These are phyloP conservation scores for Populus alba DNA, from an alignment of 345 rosid species.

Conservation along the genomic window DNA sequence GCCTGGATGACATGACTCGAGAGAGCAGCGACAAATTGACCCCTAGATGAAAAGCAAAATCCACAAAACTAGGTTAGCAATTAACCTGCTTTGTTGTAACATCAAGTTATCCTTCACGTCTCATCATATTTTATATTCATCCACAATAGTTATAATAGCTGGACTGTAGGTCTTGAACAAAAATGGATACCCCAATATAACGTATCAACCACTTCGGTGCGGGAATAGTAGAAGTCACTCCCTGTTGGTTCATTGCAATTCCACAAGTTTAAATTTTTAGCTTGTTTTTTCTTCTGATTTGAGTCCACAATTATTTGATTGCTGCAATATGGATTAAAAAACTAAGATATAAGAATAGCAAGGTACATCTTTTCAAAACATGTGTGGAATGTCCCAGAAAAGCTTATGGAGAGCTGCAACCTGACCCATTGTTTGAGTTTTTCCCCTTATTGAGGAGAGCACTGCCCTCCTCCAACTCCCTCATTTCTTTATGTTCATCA, in stretches of 20 bases:
- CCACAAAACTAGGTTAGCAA: not conserved
- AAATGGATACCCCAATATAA: not conserved
- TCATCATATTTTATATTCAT: not conserved
- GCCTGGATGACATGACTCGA: slow-evolving; percentile 95
- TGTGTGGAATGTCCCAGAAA: not conserved
- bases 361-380: not conserved
- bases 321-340: not conserved
- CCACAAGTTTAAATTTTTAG: not conserved
- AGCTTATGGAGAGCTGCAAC: not conserved
- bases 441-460: not conserved
- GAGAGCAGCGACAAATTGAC: slow-evolving; percentile 90
- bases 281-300: not conserved
- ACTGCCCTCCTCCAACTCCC: not conserved
- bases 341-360: not conserved
- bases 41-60: slow-evolving; percentile 39
- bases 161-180: not conserved
- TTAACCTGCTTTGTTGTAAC: not conserved
- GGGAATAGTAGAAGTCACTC: not conserved
- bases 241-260: not conserved
- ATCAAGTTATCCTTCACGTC: not conserved
- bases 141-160: not conserved
- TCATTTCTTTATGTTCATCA: not conserved
- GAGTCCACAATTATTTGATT: not conserved
- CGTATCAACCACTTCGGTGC: not conserved
- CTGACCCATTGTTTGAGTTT: not conserved